Percentiles rank a stretch among this genome's conserved stretches.
phyloP scores from a whole-genome alignment of 106 monocot genomes.

The Dendrobium huoshanense region DNA sequence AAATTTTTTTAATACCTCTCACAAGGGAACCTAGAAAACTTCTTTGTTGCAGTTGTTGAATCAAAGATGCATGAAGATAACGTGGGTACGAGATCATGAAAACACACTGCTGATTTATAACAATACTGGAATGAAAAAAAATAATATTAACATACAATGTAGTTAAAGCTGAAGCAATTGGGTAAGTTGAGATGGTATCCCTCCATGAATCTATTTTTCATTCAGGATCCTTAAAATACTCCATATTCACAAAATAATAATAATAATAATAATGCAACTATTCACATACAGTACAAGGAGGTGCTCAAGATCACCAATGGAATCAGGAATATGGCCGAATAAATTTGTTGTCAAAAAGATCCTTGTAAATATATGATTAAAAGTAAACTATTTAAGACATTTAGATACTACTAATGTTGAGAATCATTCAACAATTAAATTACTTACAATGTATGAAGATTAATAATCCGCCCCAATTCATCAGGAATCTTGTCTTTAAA shows the following conservation, averaged over 20 bases:
- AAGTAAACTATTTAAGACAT: neutral
- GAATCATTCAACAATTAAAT: neutral
- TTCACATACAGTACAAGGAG: conserved; percentile 79
- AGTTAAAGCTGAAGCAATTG: conserved; percentile 79
- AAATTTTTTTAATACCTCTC: conserved; percentile 52
- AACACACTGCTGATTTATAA: neutral
- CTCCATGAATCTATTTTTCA: conserved; percentile 75
- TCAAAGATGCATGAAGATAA: conserved; percentile 67
- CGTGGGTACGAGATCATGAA: neutral
- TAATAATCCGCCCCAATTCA: conserved; percentile 76
- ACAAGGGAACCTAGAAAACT: conserved; percentile 65
- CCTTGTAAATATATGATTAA: conserved; percentile 30
- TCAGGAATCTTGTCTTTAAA: conserved; percentile 71
- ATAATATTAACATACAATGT: conserved; percentile 48
- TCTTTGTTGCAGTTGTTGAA: conserved; percentile 79
- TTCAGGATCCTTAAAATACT: conserved; percentile 64
- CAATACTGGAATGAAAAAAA: neutral
- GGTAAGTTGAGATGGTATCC: conserved; percentile 64
- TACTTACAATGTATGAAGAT: conserved; percentile 93
- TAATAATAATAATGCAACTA: neutral
- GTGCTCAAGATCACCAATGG: conserved; percentile 92
- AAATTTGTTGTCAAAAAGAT: conserved; percentile 78
- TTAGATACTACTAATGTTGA: neutral
- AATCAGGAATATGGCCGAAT: conserved; percentile 70
- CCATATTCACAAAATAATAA: neutral